Evolutionary conservation across 371 early-diverging fungal genomes (phyloP).

Genomic region (Phascolomyces articulosus): DNA sequence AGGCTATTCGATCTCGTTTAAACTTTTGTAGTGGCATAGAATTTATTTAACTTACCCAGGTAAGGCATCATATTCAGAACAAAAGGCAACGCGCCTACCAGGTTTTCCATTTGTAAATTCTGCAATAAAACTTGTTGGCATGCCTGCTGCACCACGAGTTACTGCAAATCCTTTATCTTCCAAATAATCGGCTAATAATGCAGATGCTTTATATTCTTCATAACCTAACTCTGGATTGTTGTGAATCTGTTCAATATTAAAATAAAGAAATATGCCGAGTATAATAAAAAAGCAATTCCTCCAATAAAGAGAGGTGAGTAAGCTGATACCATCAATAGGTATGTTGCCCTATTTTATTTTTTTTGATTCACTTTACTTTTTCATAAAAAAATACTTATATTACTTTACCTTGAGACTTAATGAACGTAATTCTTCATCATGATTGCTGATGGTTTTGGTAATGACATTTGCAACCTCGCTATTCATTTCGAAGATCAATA

Average conservation of each 20-base stretch:
- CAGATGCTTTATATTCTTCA: constrained; percentile 56
- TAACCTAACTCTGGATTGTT: constrained; percentile 66
- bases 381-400: too few species aligned
- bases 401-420: constrained; percentile 54
- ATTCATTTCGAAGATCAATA: constrained; percentile 10
- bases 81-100: constrained; percentile 56
- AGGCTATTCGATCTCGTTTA: too few species aligned
- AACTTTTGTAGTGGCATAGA: too few species aligned
- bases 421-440: constrained; percentile 43
- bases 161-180: constrained; percentile 58
- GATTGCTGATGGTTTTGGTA: constrained; percentile 43
- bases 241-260: constrained; percentile 50
- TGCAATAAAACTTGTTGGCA: constrained; percentile 70
- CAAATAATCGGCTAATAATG: constrained; percentile 58
- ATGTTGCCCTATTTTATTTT: too few species aligned
- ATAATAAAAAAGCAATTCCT: too few species aligned
- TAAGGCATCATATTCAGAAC: constrained; percentile 71
- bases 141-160: constrained; percentile 51
- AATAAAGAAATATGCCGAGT: not conserved
- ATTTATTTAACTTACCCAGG: constrained; percentile 49
- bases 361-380: too few species aligned
- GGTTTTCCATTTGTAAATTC: constrained; percentile 46
- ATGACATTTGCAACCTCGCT: constrained; percentile 27
- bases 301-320: not conserved
- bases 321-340: not conserved